phyloP scores from a whole-genome alignment of 2,329 filamentous ascomycete genomes.

The Dactylellina leptospora region DNA sequence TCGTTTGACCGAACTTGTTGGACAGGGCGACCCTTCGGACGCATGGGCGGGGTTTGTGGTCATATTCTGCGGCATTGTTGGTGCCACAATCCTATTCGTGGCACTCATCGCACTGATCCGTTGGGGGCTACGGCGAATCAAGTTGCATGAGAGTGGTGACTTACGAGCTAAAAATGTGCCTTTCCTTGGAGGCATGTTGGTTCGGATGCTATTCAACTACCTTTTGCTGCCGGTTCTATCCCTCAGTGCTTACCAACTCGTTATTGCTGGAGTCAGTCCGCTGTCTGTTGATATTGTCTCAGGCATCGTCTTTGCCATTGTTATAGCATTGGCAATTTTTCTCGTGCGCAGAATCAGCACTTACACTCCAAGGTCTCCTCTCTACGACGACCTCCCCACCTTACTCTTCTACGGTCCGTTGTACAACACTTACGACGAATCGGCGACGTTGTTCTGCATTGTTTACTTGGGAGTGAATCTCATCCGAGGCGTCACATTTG shows the following conservation, averaged over 20 bases:
- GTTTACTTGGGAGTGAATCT: slow-evolving; percentile 86
- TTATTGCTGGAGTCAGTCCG: slow-evolving; percentile 74
- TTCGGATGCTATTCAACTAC: slow-evolving; percentile 91
- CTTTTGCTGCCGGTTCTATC: slow-evolving; percentile 87
- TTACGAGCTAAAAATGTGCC: slow-evolving; percentile 89
- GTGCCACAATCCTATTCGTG: slow-evolving; percentile 71
- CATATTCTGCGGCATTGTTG: slow-evolving; percentile 83
- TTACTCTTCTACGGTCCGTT: slow-evolving; percentile 89
- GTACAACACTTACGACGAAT: slow-evolving; percentile 97
- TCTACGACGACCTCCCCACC: slow-evolving; percentile 93
- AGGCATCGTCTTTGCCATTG: slow-evolving; percentile 68
- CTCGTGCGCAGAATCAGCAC: slow-evolving; percentile 76
- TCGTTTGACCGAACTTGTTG: slow-evolving; percentile 79
- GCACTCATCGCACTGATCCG: slow-evolving; percentile 80
- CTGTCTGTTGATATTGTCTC: slow-evolving; percentile 73
- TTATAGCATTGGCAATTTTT: slow-evolving; percentile 77
- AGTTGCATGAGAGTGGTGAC: slow-evolving; percentile 81
- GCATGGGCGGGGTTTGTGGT: slow-evolving; percentile 95
- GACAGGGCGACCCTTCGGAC: slow-evolving; percentile 78
- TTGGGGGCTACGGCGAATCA: slow-evolving; percentile 77
- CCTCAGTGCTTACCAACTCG: slow-evolving; percentile 88
- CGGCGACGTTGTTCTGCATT: slow-evolving; percentile 87
- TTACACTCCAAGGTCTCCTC: slow-evolving; percentile 57
- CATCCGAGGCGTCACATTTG: slow-evolving; percentile 86
- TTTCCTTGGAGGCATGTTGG: slow-evolving; percentile 67